A percentile compares a stretch with the other conserved stretches of the same genome.
Conservation (phyloP, 371 early-diverging fungal genomes). For the Umbelopsis sp. region DNA sequence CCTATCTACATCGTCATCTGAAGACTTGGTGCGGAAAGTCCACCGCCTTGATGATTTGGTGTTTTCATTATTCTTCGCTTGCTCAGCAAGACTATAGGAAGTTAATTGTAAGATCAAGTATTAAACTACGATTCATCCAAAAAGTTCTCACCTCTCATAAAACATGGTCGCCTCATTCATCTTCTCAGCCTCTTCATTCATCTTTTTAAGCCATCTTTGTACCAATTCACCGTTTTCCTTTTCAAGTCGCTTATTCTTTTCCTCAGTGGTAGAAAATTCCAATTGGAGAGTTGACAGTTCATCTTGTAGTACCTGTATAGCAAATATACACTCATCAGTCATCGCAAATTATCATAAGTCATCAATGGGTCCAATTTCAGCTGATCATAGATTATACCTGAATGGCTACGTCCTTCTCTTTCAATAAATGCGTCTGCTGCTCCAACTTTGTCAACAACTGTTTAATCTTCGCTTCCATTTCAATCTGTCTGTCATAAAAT, state of each 20-base stretch:
- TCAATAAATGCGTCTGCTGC: conserved; percentile 60
- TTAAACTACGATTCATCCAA: too few relatives aligned
- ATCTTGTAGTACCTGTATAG: conserved; percentile 80
- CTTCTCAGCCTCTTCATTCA: conserved; percentile 90
- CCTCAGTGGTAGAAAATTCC: conserved; percentile 87
- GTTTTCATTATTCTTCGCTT: conserved; percentile 26
- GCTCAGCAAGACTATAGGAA: conserved; percentile 30
- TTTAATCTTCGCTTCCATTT: conserved; percentile 45
- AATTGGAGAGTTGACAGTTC: conserved; percentile 89
- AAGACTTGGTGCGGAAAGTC: background rate
- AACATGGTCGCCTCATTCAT: conserved; percentile 93
- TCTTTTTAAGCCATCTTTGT: conserved; percentile 89
- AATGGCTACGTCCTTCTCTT: conserved; percentile 87
- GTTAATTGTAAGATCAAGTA: too few relatives aligned
- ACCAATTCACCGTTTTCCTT: conserved; percentile 86
- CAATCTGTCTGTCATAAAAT: conserved; percentile 42
- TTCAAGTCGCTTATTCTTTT: conserved; percentile 72
- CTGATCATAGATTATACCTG: conserved; percentile 52
- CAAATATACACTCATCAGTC: background rate
- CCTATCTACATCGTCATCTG: background rate
- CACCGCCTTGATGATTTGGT: background rate
- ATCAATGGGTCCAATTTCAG: background rate
- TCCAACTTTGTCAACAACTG: conserved; percentile 50
- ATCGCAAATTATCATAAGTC: conserved; percentile 23
- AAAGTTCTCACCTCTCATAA: conserved; percentile 63